A percentile compares a stretch with the other conserved stretches of the same genome.
These are phyloP conservation scores for Litsea cubeba DNA, from an alignment of 164 flowering plant species.

Conservation along the genomic window DNA sequence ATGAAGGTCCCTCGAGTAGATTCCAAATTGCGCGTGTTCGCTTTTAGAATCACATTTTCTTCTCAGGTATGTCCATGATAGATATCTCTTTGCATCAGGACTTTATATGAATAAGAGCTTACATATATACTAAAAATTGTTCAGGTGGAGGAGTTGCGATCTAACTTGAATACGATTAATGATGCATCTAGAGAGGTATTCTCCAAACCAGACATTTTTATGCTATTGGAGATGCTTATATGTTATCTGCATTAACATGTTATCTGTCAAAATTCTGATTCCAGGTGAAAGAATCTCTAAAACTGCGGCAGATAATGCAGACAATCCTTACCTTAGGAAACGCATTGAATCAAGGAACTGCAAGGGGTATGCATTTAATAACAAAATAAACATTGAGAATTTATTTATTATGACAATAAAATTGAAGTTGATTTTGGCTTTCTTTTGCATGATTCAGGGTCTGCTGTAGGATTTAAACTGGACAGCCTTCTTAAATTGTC, in stretches of 20 bases:
- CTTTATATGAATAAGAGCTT: background rate
- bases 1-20: slow-evolving; percentile 98
- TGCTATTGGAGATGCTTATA: background rate
- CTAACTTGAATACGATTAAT: slow-evolving; percentile 64
- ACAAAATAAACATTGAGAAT: background rate
- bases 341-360: slow-evolving; percentile 98
- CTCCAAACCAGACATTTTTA: background rate
- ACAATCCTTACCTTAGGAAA: slow-evolving; percentile 94
- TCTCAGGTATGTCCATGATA: slow-evolving; percentile 52
- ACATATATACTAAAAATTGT: background rate
- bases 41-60: slow-evolving; percentile 80
- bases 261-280: slow-evolving; percentile 10
- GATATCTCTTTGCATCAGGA: background rate
- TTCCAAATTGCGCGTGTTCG: slow-evolving; percentile 89
- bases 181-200: slow-evolving; percentile 79
- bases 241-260: slow-evolving; percentile 6
- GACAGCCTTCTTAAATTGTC: slow-evolving; percentile 98
- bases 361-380: slow-evolving; percentile 55
- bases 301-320: slow-evolving; percentile 94
- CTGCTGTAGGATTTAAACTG: slow-evolving; percentile 95
- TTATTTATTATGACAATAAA: background rate
- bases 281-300: slow-evolving; percentile 86
- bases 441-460: slow-evolving; percentile 47
- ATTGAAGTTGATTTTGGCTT: background rate
- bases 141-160: slow-evolving; percentile 75